Evolutionary conservation across 192 early-diverging fungal species (phyloP).

Genomic region (Backusella sp.): DNA sequence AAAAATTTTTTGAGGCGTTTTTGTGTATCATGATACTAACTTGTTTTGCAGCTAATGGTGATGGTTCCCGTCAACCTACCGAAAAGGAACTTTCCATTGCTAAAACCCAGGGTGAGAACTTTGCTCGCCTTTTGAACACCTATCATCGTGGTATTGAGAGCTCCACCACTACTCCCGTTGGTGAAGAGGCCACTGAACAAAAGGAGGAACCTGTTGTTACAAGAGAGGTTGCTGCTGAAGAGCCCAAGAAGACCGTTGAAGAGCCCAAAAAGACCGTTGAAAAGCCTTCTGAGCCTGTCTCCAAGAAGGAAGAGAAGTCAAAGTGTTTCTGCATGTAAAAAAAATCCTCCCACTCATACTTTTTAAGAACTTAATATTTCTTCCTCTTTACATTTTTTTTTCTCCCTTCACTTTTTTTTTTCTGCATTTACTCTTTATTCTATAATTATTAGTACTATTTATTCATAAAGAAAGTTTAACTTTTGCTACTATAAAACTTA

Average conservation of each 20-base stretch:
- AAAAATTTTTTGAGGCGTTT: not conserved
- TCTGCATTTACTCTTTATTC: not conserved
- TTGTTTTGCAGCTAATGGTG: slow-evolving; percentile 41
- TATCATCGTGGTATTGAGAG: slow-evolving; percentile 18
- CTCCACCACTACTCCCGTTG: not conserved
- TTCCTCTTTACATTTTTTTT: not conserved
- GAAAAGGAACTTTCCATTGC: slow-evolving; percentile 69
- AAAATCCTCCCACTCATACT: not conserved
- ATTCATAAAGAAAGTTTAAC: not conserved
- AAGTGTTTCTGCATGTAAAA: slow-evolving; percentile 21
- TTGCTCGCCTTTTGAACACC: slow-evolving; percentile 46
- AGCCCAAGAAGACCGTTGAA: not conserved
- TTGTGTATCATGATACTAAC: not conserved
- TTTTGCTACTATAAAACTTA: not conserved
- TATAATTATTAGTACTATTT: slow-evolving; percentile 1
- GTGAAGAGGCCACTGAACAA: not conserved
- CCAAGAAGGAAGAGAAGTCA: not conserved
- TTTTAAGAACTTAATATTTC: not conserved
- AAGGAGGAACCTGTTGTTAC: not conserved
- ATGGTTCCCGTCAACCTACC: slow-evolving; percentile 63
- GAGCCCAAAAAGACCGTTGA: not conserved
- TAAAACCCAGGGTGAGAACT: slow-evolving; percentile 56
- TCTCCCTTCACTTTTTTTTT: not conserved
- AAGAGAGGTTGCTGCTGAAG: not conserved
- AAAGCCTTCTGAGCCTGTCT: not conserved